A percentile compares a stretch with the other conserved stretches of the same genome.
phyloP scores from a whole-genome alignment of 331 rosid species.

The Quercus tomentella region DNA sequence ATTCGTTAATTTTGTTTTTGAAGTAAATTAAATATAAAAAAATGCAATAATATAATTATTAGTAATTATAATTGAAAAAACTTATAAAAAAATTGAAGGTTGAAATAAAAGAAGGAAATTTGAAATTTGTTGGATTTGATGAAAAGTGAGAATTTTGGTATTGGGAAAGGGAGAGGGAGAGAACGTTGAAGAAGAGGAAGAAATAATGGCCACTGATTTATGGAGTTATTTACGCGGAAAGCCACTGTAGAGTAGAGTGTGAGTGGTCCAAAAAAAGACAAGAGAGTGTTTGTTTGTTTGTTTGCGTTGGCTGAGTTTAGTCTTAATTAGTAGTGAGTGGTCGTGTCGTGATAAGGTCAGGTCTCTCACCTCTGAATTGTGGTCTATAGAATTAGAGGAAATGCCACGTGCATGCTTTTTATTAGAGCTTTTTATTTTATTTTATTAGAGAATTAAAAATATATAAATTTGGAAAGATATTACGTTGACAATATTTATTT shows the following conservation, averaged over 20 bases:
- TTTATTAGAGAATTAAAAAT: no score
- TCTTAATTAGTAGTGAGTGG: no score
- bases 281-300: no score
- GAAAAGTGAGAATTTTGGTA: background rate
- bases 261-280: background rate
- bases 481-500: no score
- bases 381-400: no score
- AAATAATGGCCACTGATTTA: slow-evolving; percentile 1
- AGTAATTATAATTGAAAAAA: background rate
- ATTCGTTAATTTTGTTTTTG: no score
- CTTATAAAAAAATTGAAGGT: background rate
- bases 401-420: no score
- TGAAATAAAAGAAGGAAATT: background rate
- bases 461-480: no score
- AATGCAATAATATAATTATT: background rate
- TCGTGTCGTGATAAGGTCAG: no score
- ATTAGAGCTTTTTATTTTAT: no score
- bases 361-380: no score
- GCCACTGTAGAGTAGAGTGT: background rate
- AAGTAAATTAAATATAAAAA: background rate
- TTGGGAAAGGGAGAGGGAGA: background rate
- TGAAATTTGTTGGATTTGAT: background rate
- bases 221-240: background rate
- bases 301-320: no score
- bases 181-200: background rate